phyloP scores from a whole-genome alignment of 805 yeast genomes.

The Pichia membranifaciens region DNA sequence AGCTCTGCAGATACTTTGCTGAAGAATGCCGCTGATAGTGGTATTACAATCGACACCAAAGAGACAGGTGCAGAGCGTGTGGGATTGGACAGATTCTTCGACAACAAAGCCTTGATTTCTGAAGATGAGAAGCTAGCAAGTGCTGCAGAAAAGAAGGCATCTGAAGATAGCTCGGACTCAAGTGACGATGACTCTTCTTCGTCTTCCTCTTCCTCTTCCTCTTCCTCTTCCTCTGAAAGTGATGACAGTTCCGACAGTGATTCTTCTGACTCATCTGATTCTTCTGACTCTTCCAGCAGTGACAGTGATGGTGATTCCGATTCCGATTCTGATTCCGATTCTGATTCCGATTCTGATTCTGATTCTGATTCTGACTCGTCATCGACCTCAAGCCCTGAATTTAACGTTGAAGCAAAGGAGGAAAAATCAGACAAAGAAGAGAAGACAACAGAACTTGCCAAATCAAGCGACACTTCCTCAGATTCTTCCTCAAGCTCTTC shows the following conservation, averaged over 20 bases:
- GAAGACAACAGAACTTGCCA: neutral
- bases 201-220: slow-evolving; percentile 7
- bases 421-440: neutral
- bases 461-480: too few species aligned
- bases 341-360: slow-evolving; percentile 15
- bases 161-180: slow-evolving; percentile 16
- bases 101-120: neutral
- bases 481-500: slow-evolving; percentile 17
- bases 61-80: slow-evolving; percentile 12
- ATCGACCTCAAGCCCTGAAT: too few species aligned
- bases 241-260: too few species aligned
- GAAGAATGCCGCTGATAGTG: slow-evolving; percentile 12
- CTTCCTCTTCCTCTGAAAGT: slow-evolving; percentile 11
- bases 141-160: neutral
- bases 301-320: slow-evolving; percentile 8
- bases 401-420: neutral
- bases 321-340: slow-evolving; percentile 11
- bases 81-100: slow-evolving; percentile 2
- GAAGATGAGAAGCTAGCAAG: neutral
- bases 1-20: slow-evolving; percentile 24
- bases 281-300: slow-evolving; percentile 15
- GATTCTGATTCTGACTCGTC: slow-evolving; percentile 17
- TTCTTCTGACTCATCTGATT: slow-evolving; percentile 13
- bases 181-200: slow-evolving; percentile 35
- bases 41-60: neutral